Evolutionary conservation across 2,329 filamentous ascomycete species (phyloP), one percentile per base, ranked within the genome.

Genomic region (Trichothecium sympodiale): DNA sequence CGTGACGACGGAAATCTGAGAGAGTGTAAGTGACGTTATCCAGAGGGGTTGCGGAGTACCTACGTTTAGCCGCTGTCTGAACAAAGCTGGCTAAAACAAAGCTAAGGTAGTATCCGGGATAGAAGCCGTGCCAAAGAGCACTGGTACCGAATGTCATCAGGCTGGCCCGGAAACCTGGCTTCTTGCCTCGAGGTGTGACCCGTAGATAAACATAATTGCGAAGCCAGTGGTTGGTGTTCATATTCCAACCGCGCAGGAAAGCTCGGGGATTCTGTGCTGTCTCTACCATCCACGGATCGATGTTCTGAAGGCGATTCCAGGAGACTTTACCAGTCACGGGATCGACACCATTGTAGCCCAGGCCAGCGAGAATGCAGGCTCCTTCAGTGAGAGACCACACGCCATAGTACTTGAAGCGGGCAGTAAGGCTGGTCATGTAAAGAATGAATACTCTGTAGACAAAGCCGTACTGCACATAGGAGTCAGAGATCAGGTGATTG

Each of bases 101-200:
- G 5, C 82, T 73, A 41, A 98, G 62, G 57, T 96, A 96, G 59
- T 98, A 98, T 5, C 91, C 91, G 0, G 91, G 89, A 47, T 94
- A 93, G 60, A 98, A 98, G 20, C 91, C 91, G 53, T 98, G 91
- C 91, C 91, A 98, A 46, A 96, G 80, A 3, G 91, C 89, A 51
- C 87, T 94, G 15, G 91, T 96, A 6, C 78, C 74, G 55, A 98
- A 98, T 0, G 91, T 98, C 25, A 87, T 86, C 64, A 98, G 64
- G 50, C 83, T 96, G 34, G 91, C 91, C 40, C 88, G 74, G 65
- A 98, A 98, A 2, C 91, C 91, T 8, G 91, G 91, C 58, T 96
- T 98, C 67, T 87, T 91, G 36, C 91, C 91, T 47, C 83, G 83
- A 0, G 91, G 91, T 1, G 91, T 98, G 3, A 98, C 91, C 17